Conservation (phyloP, 176 grass and related monocot species). For the Thinopyrum elongatum region DNA sequence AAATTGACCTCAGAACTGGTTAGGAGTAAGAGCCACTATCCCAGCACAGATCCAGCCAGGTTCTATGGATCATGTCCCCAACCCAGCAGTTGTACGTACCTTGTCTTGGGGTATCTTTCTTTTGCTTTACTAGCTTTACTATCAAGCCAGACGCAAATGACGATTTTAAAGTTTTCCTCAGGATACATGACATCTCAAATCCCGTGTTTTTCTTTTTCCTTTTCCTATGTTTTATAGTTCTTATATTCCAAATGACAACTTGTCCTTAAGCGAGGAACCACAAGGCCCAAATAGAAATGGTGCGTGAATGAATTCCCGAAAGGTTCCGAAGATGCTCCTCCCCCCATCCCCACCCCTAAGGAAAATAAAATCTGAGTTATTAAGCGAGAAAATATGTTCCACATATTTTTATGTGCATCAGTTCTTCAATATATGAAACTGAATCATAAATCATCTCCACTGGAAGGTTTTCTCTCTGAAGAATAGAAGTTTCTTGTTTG, state of each 20-base stretch:
- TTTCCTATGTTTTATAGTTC: no score
- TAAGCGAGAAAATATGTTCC: neutral
- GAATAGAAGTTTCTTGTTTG: neutral
- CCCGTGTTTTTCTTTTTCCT: neutral
- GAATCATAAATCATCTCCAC: neutral
- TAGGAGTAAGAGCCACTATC: no score
- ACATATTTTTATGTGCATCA: neutral
- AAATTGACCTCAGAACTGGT: no score
- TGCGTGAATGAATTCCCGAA: slow-evolving; percentile 14
- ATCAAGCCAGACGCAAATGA: neutral
- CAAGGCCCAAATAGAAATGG: neutral
- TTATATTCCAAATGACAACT: neutral
- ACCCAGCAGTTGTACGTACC: no score
- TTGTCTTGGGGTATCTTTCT: no score
- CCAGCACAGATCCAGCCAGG: no score
- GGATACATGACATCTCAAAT: neutral
- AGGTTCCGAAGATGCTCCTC: slow-evolving; percentile 7
- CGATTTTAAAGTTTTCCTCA: neutral
- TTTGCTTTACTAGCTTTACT: no score
- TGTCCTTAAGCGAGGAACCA: neutral
- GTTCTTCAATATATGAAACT: neutral
- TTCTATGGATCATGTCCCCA: no score
- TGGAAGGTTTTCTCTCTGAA: neutral
- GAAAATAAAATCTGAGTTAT: neutral
- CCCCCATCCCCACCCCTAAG: neutral